phyloP scores from a whole-genome alignment of 192 early-diverging fungal genomes.

The Gonapodya sp. region DNA sequence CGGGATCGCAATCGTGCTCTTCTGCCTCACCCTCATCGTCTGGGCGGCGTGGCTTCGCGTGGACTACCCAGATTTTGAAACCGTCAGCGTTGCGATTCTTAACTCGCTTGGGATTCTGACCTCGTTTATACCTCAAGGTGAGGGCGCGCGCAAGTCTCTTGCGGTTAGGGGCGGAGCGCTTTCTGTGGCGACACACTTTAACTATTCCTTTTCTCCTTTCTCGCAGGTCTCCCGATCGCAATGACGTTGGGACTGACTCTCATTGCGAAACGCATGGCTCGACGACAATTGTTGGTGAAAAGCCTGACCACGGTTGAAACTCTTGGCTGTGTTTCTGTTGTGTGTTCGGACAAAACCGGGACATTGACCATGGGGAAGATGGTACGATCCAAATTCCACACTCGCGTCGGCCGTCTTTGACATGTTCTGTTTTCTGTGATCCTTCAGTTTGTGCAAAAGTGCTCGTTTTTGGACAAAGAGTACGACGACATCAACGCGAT shows the following conservation, averaged over 20 bases:
- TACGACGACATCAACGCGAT: background rate
- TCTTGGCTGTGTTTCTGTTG: constrained; percentile 90
- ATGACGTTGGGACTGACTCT: constrained; percentile 44
- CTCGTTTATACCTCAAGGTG: background rate
- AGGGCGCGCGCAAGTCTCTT: too few relatives aligned
- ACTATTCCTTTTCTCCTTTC: background rate
- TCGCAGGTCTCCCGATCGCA: constrained; percentile 60
- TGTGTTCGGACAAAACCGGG: constrained; percentile 99
- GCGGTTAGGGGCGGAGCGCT: background rate
- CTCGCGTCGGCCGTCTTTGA: background rate
- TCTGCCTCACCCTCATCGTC: constrained; percentile 1
- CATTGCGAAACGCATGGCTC: constrained; percentile 77
- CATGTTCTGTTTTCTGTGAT: background rate
- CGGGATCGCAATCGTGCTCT: background rate
- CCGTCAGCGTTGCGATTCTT: background rate
- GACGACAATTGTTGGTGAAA: constrained; percentile 88
- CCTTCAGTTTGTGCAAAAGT: background rate
- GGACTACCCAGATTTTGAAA: background rate
- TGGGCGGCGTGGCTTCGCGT: constrained; percentile 8
- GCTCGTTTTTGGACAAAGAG: background rate
- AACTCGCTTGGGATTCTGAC: constrained; percentile 3
- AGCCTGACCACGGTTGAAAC: constrained; percentile 90
- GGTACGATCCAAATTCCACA: background rate
- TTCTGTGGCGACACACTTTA: background rate
- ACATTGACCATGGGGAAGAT: constrained; percentile 70